Evolutionary conservation across 2,329 filamentous ascomycete species (phyloP), one percentile per base, ranked within the genome.

Genomic region (Colletotrichum tanaceti): DNA sequence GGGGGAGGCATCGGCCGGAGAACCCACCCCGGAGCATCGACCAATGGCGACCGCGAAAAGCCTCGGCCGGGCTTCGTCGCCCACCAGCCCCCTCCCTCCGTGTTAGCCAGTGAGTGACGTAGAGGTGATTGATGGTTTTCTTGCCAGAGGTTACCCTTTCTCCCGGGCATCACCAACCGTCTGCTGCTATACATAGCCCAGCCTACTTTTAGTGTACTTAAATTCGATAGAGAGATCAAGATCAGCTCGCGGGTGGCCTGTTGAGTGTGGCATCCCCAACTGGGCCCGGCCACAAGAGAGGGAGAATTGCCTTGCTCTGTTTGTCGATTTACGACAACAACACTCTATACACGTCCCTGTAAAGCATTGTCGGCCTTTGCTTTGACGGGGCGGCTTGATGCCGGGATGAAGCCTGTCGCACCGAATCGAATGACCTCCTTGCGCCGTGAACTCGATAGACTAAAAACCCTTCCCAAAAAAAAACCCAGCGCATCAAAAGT

Each of bases 41-140:
- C 66, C 55, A 69, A 69, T 69, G 35, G 50, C 32, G 4, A n/a
- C 9, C 13, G 50, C 47, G 22, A 43, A 18, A 47, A 20, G 20
- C 39, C 18, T 38, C 28, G 28, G 28, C 43, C 65, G 65, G 41
- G 32, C n/a, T 44, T 39, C n/a, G 41, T 52, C 44, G 24, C 52
- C 35, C 28, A 49, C 58, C 57, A 53, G 44, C 59, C 65, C 24
- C n/a, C n/a, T n/a, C n/a, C n/a, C n/a, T n/a, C 49, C 38, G 54
- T 10, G 44, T 35, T n/a, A 49, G 43, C 62, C 62, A 57, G 63
- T 69, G 66, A 57, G 63, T 69, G 66, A 69, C 66, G 66, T 69
- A 61, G 50, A 50, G 20, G 55, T 69, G 66, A 69, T 69, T 55
- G 50, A n/a, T n/a, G 13, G 43, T 28, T 28, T 28, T 28, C 7